These are phyloP conservation scores for Plenodomus tracheiphilus DNA, from an alignment of 2,329 filamentous ascomycete genomes.

Conservation along the genomic window DNA sequence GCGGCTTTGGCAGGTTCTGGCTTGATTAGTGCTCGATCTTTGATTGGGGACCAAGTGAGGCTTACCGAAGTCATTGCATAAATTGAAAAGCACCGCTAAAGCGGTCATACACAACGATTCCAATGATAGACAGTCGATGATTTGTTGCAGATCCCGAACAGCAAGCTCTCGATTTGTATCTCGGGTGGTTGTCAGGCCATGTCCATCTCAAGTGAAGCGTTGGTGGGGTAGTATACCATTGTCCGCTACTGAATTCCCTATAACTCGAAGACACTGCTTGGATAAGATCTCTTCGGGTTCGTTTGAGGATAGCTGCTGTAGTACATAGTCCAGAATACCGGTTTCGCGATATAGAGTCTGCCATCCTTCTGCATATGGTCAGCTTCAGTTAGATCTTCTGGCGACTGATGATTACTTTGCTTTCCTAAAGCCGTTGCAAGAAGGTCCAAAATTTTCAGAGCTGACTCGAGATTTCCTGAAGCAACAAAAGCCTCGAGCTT, in stretches of 20 bases:
- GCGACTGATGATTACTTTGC: conserved; percentile 24
- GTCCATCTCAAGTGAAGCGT: neutral
- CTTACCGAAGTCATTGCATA: conserved; percentile 48
- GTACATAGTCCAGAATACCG: conserved; percentile 34
- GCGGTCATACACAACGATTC: conserved; percentile 32
- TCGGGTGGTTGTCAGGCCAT: conserved; percentile 22
- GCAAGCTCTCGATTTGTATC: conserved; percentile 39
- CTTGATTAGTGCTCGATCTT: conserved; percentile 7
- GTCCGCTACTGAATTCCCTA: conserved; percentile 45
- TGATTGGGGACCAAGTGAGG: neutral
- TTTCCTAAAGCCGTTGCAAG: conserved; percentile 40
- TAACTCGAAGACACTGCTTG: conserved; percentile 42
- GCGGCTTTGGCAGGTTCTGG: conserved; percentile 41
- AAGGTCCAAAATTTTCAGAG: conserved; percentile 25
- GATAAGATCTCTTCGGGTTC: conserved; percentile 19
- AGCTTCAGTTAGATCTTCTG: conserved; percentile 11
- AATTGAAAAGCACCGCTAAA: conserved; percentile 49
- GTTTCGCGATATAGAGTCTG: conserved; percentile 30
- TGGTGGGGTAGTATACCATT: conserved; percentile 28
- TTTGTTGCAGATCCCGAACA: conserved; percentile 25
- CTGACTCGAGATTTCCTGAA: conserved; percentile 9
- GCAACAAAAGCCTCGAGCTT: conserved; percentile 16
- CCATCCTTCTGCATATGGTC: conserved; percentile 35
- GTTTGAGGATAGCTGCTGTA: conserved; percentile 27
- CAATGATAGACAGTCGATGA: conserved; percentile 29